Conservation (phyloP, 345 rosid genomes). For the Melaleuca alternifolia region DNA sequence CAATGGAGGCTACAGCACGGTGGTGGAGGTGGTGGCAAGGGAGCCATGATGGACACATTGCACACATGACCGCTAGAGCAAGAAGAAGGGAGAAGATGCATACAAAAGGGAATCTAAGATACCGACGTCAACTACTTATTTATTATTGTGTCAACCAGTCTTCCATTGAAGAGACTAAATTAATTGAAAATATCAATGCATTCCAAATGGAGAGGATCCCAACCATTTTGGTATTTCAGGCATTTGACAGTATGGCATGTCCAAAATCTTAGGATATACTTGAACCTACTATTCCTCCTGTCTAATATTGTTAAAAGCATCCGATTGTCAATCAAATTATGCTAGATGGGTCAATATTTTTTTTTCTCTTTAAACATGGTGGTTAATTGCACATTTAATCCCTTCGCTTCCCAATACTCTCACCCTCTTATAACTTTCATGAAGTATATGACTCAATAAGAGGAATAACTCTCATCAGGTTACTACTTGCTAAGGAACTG, state of each 20-base stretch:
- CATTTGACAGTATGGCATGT: neutral
- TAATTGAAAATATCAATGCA: neutral
- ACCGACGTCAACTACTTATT: neutral
- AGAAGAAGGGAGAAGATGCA: neutral
- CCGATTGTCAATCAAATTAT: neutral
- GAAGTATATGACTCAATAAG: neutral
- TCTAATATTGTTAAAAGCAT: no score
- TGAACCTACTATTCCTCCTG: neutral
- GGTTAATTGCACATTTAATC: neutral
- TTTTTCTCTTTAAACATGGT: neutral
- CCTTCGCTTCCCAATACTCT: neutral
- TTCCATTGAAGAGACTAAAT: neutral
- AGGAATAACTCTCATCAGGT: neutral
- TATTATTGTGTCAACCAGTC: neutral
- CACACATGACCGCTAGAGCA: neutral
- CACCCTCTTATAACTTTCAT: neutral
- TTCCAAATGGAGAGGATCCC: neutral
- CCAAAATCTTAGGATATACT: neutral
- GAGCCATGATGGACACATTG: neutral
- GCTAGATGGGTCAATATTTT: neutral
- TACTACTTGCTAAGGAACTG: neutral
- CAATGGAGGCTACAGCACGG: neutral
- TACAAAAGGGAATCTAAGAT: neutral
- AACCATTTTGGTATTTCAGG: neutral
- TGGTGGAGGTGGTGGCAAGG: neutral